A percentile compares a stretch with the other conserved stretches of the same genome.
phyloP scores from a whole-genome alignment of 257 asterid species.

The Solanum sejunctum region DNA sequence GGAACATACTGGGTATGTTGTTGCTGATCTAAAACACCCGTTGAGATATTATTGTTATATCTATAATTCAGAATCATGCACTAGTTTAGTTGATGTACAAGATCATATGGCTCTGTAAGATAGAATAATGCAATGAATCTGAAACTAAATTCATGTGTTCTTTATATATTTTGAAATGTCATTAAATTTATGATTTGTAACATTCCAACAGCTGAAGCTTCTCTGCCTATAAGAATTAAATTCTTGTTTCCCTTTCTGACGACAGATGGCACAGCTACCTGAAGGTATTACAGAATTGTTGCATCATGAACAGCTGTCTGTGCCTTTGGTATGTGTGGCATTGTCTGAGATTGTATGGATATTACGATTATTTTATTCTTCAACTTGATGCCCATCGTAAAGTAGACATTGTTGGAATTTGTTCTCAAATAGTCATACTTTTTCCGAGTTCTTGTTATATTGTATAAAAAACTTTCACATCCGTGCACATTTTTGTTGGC shows the following conservation, averaged over 20 bases:
- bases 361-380: not conserved
- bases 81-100: not conserved
- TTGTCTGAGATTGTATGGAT: not conserved
- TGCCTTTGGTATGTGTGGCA: slow-evolving; percentile 59
- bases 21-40: not conserved
- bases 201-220: not conserved
- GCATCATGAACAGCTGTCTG: slow-evolving; percentile 54
- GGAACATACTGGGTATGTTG: not conserved
- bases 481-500: not conserved
- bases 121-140: not conserved
- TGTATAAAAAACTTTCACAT: not conserved
- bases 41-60: not conserved
- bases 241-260: not conserved
- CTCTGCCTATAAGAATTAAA: not conserved
- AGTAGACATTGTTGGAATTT: not conserved
- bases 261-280: slow-evolving; percentile 90
- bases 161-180: not conserved
- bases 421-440: not conserved
- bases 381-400: not conserved
- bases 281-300: slow-evolving; percentile 77
- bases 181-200: not conserved
- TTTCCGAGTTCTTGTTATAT: not conserved
- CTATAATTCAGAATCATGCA: not conserved
- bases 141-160: not conserved
- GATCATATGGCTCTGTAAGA: not conserved